Base-by-base conservation (phyloP, 2,329 filamentous ascomycete species). In the Neonectria sp. region DNA sequence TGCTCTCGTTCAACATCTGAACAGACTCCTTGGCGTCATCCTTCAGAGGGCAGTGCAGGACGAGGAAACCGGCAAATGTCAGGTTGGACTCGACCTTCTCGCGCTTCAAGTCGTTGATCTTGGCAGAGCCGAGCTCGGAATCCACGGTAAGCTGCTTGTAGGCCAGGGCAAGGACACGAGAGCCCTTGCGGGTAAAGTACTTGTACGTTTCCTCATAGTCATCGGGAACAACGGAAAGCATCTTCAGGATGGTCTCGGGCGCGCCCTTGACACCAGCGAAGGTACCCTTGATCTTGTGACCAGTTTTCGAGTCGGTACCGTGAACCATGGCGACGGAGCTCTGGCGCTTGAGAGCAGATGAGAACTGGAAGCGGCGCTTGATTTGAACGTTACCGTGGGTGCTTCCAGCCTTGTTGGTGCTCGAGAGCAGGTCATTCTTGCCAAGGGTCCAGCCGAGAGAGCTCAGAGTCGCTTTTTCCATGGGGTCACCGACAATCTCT, bases 151-250 rank as follows among this genome's bases (percentile, higher is more conserved):
- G 87, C 78, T 95, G 95, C 85, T 98, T 98, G 86, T 97, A 98
- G 43, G 93, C 96, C 48, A 99, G 89, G 55, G 95, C 94, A 43
- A 99, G 88, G 15, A 99, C 96, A 85, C 96, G 93, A 49, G 95
- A 97, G 74, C 96, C 96, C 75, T 97, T 97, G 70, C 96, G 91
- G 61, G 95, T 98, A 78, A 98, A 99, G 83, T 97, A 94, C 82
- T 98, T 99, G 89, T 91, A 99, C 0, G 96, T 99, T 83, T 98
- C 96, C 79, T 99, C 96, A 77, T 99, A 99, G 78, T 97, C 90
- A 1, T 90, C 86, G 8, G 96, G 96, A 11, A 94, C 89, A 37
- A 92, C 88, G 40, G 94, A 88, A 68, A 99, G 87, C 93, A 98
- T 98, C 78, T 93, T 95, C 81, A 94, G 91, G 76, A 99, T 98